Base-by-base conservation (phyloP, 768 basidiomycete genomes). In the Lanmaoa pseudosensibilis region DNA sequence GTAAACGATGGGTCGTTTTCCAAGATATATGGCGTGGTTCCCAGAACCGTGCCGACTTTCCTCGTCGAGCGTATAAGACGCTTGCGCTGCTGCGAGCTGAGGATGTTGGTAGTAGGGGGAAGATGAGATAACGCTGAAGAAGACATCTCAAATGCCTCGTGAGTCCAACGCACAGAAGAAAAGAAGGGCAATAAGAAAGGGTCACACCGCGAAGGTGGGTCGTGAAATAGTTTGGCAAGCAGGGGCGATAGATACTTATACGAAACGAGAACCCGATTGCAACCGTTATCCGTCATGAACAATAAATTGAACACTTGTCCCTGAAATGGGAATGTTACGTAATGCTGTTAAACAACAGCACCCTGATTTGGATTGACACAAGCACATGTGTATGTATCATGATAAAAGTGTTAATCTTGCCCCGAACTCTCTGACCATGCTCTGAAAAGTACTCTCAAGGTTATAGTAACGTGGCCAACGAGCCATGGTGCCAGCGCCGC, bases 1-100 rank as follows among this genome's bases (percentile, higher is more conserved):
- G 60, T 46, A n/a, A 61, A 56, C 33, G 70, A 59, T 0, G 32
- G 45, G 50, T 68, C 58, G 33, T 52, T 54, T 36, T 75, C 74
- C n/a, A 75, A 43, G 9, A 75, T 64, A 51, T 47, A 68, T 0
- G 74, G 74, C 23, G 75, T 75, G 11, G 73, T 68, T 56, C 74
- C 74, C 51, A 75, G 66, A 41, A 75, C 55, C 5, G 73, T 63
- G 38, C 67, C 71, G 25, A 76, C 62, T 50, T 75, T 75, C 55
- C 72, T 70, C 11, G 74, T 72, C 3, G 74, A 73, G 34, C 74
- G 74, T 15, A 75, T 59, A 19, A 75, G 75, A 44, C 71, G 73
- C 2, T 63, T 53, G 27, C 75, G 74, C 39, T 74, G 67, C 34
- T 67, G 60, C 0, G 69, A 53, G 23, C 69, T 56, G 32, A 76